Evolutionary conservation across 108 stramenopile species (phyloP), one percentile per base, ranked within the genome.

Genomic region (Nannochloropsis granulata): DNA sequence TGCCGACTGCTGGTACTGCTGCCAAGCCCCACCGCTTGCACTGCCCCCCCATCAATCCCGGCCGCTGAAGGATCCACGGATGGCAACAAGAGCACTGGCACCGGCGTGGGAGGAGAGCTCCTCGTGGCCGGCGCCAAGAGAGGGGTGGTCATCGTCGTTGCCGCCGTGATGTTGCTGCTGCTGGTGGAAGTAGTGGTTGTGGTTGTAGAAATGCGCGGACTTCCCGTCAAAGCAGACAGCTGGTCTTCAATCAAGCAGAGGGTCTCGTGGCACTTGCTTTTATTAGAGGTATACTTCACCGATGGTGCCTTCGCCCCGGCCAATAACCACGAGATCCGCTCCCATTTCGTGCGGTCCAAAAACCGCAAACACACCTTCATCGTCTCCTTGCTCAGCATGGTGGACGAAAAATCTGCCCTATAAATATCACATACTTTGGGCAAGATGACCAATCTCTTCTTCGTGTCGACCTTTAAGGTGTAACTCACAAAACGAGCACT

Each of bases 401-500:
- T n/a, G 21, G 56, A 16, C 7, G 56, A 71, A 89, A 94, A 95
- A 82, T 95, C 94, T 85, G 90, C 87, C 24, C 92, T 88, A 86
- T 92, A 94, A n/a, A 94, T 90, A 79, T 94, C 94, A 78, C 93
- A 94, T 3, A 94, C 92, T 86, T 94, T 93, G 23, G 95, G 95
- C 21, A 96, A 56, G 5, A 93, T 84, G 0, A 95, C 88, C 9
- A 85, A 82, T 26, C 92, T 81, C 80, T 91, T 92, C 23, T 82
- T 88, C 12, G 45, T 44, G 83, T 95, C 93, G 19, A 94, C 92
- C 81, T 90, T 81, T 34, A 97, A 78, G 45, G 94, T 92, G 25
- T 91, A 83, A 34, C 85, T 84, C 14, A 97, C 86, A 81, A 93
- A 93, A 12, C 45, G 84, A 44, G 85, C 85, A 43, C 93, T 86